phyloP scores from a whole-genome alignment of 2,329 filamentous ascomycete species.

The Aspergillus fumigatus region DNA sequence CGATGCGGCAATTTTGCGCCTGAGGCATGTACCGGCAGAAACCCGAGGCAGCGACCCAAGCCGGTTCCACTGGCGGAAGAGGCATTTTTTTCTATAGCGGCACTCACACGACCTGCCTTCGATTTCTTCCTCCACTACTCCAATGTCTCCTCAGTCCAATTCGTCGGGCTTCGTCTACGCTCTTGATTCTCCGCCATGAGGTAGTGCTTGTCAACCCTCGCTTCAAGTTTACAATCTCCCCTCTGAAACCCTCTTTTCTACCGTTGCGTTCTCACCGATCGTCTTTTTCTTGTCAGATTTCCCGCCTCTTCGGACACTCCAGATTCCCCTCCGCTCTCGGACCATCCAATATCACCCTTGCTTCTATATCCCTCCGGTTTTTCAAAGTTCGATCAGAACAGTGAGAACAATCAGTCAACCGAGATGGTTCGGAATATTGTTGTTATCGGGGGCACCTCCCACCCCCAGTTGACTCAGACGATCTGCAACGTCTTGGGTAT shows the following conservation, averaged over 20 bases:
- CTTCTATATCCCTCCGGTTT: constrained; percentile 13
- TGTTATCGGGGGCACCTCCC: constrained; percentile 87
- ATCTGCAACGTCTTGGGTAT: constrained; percentile 88
- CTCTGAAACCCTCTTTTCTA: constrained; percentile 6
- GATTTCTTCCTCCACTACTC: constrained; percentile 14
- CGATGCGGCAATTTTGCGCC: constrained; percentile 19
- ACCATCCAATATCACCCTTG: constrained; percentile 11
- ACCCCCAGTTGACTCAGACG: constrained; percentile 78
- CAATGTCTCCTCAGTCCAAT: constrained; percentile 18
- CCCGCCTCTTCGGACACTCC: constrained; percentile 23
- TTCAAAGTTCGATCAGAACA: constrained; percentile 9
- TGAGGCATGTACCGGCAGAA: constrained; percentile 21
- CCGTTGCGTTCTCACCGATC: constrained; percentile 20
- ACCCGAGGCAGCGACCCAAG: constrained; percentile 21
- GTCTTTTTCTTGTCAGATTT: constrained; percentile 25
- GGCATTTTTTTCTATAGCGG: constrained; percentile 32
- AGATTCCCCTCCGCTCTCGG: constrained; percentile 20
- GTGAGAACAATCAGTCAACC: constrained; percentile 10
- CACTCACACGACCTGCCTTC: constrained; percentile 30
- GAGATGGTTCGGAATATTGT: constrained; percentile 92
- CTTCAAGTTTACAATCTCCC: constrained; percentile 10
- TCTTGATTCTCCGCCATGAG: constrained; percentile 29
- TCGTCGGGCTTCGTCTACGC: constrained; percentile 14
- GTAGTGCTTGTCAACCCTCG: constrained; percentile 24
- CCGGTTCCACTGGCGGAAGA: constrained; percentile 32